Evolutionary conservation across 2,329 filamentous ascomycete species (phyloP), one percentile per base, ranked within the genome.

Genomic region (Acephala macrosclerotiorum): DNA sequence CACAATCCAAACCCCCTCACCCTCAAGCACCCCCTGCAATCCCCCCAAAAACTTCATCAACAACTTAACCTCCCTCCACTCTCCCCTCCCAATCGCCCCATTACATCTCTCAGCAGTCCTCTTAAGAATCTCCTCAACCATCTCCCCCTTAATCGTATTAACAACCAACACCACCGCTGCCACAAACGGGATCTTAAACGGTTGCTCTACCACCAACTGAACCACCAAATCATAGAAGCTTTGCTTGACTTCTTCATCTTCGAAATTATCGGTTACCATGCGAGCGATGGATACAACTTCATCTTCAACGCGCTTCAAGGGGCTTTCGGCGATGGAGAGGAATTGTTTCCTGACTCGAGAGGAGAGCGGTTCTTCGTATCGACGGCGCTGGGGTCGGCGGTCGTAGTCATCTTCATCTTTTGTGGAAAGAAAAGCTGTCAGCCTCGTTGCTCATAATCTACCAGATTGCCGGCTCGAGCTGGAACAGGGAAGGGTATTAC

Each of bases 111-210:
- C 81, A 1, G 85, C 85, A 51, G 90, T 82, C 71, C 86, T 87
- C 60, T 81, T 83, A 71, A 98, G 82, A 22, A 97, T 82, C 69
- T 93, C 87, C 42, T 85, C 84, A 36, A 91, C 87, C 40, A 97
- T 33, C 71, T 96, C 91, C 4, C 91, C 84, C 49, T 53, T 84
- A 73, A 91, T 81, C 29, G 87, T 86, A 80, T 98, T 97, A 70
- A 90, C 86, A 64, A 93, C 86, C 65, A 97, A 85, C 51, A 96
- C 86, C 16, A 95, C 89, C 22, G 92, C 93, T 11, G 94, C 94
- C 42, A 97, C 86, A 77, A 97, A 98, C 0, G 96, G 95, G n/a
- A 94, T 96, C 83, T 98, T 98, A 79, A 99, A 90, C 0, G 96
- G 96, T 80, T 99, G 96, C 80, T 99, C 96, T 40, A 93, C 78